Percentiles rank a stretch among this genome's conserved stretches.
Evolutionary conservation across 495 filamentous ascomycete genomes (phyloP).

Genomic region (Sphaerosporella brunnea): DNA sequence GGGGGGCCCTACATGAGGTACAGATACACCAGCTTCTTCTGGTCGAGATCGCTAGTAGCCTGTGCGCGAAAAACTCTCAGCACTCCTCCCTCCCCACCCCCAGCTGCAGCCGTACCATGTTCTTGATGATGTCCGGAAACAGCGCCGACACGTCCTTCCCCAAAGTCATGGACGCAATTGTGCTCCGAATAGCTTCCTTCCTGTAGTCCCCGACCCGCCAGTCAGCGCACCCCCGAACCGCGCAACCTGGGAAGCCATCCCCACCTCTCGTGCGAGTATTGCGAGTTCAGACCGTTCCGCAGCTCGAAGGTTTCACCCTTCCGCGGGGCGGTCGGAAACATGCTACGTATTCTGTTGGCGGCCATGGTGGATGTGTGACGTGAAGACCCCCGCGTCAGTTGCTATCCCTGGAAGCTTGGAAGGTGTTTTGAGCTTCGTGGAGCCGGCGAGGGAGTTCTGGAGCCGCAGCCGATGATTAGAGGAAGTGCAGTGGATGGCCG

Average conservation of each 20-base stretch:
- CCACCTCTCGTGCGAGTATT: conserved; percentile 93
- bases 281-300: conserved; percentile 89
- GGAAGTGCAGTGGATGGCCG: no score
- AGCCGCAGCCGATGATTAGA: no score
- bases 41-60: conserved; percentile 80
- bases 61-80: conserved; percentile 1
- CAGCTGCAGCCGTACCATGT: conserved; percentile 38
- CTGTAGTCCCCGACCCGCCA: conserved; percentile 28
- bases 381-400: no score
- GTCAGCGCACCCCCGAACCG: background rate
- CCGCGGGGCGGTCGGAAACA: conserved; percentile 65
- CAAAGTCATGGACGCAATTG: conserved; percentile 98
- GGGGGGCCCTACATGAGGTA: conserved; percentile 70
- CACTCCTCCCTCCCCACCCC: background rate
- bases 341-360: conserved; percentile 87
- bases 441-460: no score
- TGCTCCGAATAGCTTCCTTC: conserved; percentile 98
- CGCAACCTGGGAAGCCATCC: conserved; percentile 7
- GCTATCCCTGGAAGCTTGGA: no score
- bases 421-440: no score
- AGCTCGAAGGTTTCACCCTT: conserved; percentile 99
- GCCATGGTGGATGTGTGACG: conserved; percentile 51
- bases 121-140: conserved; percentile 97
- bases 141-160: conserved; percentile 96
- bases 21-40: conserved; percentile 98